These are phyloP conservation scores for Capsella rubella DNA, from an alignment of 441 rosid genomes.

Conservation along the genomic window DNA sequence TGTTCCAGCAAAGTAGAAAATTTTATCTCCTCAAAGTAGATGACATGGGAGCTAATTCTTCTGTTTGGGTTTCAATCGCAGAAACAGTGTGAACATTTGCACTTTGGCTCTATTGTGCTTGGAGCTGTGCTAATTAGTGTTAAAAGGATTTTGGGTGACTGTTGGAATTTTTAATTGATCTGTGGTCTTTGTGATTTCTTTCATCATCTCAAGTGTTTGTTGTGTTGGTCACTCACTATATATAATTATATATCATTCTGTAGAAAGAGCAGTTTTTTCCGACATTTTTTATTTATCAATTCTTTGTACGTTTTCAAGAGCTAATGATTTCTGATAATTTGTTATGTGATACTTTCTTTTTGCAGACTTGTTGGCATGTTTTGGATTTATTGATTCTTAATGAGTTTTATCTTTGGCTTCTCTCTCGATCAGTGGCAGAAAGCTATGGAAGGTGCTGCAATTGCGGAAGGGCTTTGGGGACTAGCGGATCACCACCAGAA, in stretches of 20 bases:
- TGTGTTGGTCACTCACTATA: neutral
- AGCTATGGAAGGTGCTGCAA: conserved; percentile 76
- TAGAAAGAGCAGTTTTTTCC: neutral
- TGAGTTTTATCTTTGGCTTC: conserved; percentile 11
- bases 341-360: neutral
- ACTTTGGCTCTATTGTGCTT: neutral
- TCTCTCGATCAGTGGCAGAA: conserved; percentile 20
- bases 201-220: neutral
- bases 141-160: neutral
- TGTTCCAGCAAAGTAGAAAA: neutral
- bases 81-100: neutral
- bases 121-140: neutral
- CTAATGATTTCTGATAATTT: conserved; percentile 1
- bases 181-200: neutral
- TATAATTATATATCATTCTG: neutral
- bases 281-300: neutral
- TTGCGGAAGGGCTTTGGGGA: conserved; percentile 94
- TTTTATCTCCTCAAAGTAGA: neutral
- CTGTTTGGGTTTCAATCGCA: neutral
- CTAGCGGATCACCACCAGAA: conserved; percentile 83
- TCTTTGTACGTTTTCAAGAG: neutral
- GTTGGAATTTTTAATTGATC: neutral
- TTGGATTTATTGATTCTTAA: neutral
- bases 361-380: neutral
- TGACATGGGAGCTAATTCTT: neutral